Evolutionary conservation across 306 rosid species (phyloP).

Genomic region (Leucaena leucocephala): DNA sequence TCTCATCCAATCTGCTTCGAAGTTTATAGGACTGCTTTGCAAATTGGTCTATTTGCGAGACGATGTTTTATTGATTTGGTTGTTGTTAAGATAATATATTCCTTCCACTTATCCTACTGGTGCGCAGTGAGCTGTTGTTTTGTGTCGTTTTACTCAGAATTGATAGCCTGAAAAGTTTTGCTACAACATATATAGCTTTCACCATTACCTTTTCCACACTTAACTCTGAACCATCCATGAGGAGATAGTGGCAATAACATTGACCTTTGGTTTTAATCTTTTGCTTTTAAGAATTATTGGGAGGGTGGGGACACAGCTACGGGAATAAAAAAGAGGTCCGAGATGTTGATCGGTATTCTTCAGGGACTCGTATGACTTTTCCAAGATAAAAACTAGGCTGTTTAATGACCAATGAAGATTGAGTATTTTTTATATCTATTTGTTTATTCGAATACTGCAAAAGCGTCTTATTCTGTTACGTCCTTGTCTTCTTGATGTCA

Average conservation of each 20-base stretch:
- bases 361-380: constrained; percentile 35
- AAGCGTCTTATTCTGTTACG: constrained; percentile 33
- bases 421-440: not conserved
- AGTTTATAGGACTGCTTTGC: constrained; percentile 15
- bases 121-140: constrained; percentile 32
- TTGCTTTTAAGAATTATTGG: not conserved
- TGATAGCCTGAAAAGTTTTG: constrained; percentile 3
- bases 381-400: constrained; percentile 19
- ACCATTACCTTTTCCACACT: constrained; percentile 2
- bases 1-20: not conserved
- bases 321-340: not conserved
- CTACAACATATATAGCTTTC: constrained; percentile 23
- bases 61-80: constrained; percentile 14
- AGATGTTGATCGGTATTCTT: constrained; percentile 3
- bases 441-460: not conserved
- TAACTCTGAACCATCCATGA: not conserved
- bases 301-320: constrained; percentile 26
- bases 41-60: constrained; percentile 12
- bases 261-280: constrained; percentile 19
- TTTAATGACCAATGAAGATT: constrained; percentile 34
- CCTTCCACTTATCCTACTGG: constrained; percentile 6
- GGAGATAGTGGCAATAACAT: constrained; percentile 21
- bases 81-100: constrained; percentile 2
- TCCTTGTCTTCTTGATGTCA: constrained; percentile 43
- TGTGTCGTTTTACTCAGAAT: constrained; percentile 39